Base-by-base conservation (phyloP, 2,329 filamentous ascomycete genomes). In the Neopestalotiopsis clavispora region DNA sequence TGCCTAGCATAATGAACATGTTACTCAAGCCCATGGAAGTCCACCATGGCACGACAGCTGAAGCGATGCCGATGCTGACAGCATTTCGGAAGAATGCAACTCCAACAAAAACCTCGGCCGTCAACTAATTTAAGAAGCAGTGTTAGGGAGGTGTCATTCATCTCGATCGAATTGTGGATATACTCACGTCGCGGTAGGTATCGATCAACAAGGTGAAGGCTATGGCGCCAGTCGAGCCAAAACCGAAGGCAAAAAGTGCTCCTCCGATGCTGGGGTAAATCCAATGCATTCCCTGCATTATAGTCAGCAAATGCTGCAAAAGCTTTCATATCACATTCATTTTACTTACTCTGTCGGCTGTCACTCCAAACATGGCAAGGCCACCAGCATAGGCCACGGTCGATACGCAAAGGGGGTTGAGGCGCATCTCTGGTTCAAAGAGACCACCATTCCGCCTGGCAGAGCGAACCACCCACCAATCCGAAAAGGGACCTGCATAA, bases 341-440 rank as follows among this genome's bases (percentile, higher is more conserved):
- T 1, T 10, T n/a, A 71, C 79, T 71, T 72, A 81, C 81, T 23
- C 75, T 71, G 13, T 76, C 75, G 3, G 79, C 73, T 0, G 81
- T 82, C 0, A 72, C 72, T 1, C 82, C 81, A 71, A 82, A 83
- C 75, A 83, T 80, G 2, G 80, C 77, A 2, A 82, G 58, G 0
- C 82, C 82, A 2, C 75, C 80, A 4, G 78, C 74, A 75, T 81
- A 76, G 2, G 74, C 45, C 0, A 82, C 9, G 0, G 78, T 77
- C 1, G 80, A 78, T 57, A 67, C 52, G 6, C 60, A 32, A 13
- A 68, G 6, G 17, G 56, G 57, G 42, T 78, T 82, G 4, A 84
- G 71, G 4, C 83, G 76, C 77, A 84, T 84, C 69, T 85, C 83
- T 0, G 83, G 82, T 70, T 84, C 83, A 56, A 80, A 84, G 6